Evolutionary conservation across 305 asterid species (phyloP).

Genomic region (Andrographis paniculata): DNA sequence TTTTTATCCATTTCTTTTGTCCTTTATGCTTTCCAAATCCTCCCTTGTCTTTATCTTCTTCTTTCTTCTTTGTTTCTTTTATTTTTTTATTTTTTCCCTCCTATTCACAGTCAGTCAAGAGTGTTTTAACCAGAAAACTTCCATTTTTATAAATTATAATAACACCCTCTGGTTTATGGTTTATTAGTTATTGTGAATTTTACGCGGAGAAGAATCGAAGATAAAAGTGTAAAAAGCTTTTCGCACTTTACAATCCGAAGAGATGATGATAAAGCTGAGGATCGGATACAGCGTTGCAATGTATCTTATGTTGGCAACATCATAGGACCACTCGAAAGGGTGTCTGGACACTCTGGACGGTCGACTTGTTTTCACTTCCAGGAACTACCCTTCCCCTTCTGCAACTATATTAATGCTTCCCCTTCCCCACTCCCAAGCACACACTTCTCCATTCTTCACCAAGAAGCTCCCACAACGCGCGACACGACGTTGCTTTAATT

Average conservation of each 20-base stretch:
- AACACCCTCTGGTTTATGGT: too few relatives aligned
- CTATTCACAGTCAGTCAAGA: neutral
- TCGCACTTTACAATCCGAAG: neutral
- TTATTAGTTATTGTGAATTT: too few relatives aligned
- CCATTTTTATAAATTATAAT: too few relatives aligned
- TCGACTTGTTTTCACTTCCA: neutral
- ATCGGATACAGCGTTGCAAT: neutral
- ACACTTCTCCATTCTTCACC: too few relatives aligned
- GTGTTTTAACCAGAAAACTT: neutral
- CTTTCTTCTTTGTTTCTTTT: neutral
- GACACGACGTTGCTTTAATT: too few relatives aligned
- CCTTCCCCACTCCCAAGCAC: neutral
- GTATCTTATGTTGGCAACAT: neutral
- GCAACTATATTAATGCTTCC: neutral
- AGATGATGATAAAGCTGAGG: neutral
- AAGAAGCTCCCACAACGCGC: too few relatives aligned
- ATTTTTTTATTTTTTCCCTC: neutral
- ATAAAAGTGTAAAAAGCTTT: neutral
- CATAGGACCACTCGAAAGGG: neutral
- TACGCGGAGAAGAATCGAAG: too few relatives aligned
- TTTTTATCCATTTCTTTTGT: constrained; percentile 25
- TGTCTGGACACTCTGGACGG: neutral
- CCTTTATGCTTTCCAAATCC: neutral
- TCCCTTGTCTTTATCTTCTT: neutral
- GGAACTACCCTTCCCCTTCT: neutral